Conservation (phyloP, 176 grass and related monocot species). For the Oryza australiensis region DNA sequence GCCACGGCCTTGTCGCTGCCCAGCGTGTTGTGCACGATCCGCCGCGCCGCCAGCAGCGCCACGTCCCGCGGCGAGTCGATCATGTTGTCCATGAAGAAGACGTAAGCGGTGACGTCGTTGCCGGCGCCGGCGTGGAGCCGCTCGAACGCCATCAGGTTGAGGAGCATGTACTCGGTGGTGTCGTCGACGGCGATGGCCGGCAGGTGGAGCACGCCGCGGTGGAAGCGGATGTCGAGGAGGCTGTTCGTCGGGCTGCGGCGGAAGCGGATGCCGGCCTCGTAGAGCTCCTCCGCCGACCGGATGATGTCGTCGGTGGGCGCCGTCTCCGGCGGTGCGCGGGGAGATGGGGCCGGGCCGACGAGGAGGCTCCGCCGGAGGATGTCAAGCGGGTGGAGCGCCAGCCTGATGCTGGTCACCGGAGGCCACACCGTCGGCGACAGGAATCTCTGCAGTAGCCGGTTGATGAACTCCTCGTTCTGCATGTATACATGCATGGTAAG, state of each 20-base stretch:
- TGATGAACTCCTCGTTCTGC: constrained; percentile 61
- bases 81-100: constrained; percentile 98
- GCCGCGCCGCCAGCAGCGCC: constrained; percentile 46
- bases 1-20: constrained; percentile 58
- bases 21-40: constrained; percentile 30
- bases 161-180: constrained; percentile 72
- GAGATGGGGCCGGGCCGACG: background rate
- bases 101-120: constrained; percentile 68
- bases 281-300: constrained; percentile 69
- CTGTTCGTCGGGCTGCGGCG: constrained; percentile 42
- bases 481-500: no score
- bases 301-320: constrained; percentile 44
- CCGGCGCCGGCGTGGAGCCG: constrained; percentile 71
- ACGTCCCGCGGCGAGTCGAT: constrained; percentile 66
- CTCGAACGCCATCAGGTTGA: constrained; percentile 90
- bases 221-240: constrained; percentile 69
- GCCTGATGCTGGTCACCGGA: constrained; percentile 2
- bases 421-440: constrained; percentile 21
- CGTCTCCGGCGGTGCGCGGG: background rate
- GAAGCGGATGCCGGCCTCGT: constrained; percentile 77
- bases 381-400: constrained; percentile 71
- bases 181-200: constrained; percentile 71
- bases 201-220: constrained; percentile 42
- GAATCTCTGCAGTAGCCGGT: constrained; percentile 62
- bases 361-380: constrained; percentile 63